phyloP scores from a whole-genome alignment of 106 monocot species.

The Phalaenopsis equestris region DNA sequence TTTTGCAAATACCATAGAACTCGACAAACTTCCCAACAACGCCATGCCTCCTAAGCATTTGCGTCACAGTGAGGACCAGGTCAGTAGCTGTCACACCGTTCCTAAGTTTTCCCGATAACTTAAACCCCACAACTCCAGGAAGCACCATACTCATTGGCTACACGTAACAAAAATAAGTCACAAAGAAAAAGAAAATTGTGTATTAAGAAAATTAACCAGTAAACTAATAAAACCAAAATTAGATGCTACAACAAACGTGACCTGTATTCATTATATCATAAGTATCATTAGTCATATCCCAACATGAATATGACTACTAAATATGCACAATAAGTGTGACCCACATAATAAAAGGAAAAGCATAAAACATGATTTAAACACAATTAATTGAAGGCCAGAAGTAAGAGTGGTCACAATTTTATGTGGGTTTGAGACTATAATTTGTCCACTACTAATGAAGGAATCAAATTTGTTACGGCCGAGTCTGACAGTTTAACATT shows the following conservation, averaged over 20 bases:
- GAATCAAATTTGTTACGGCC: not conserved
- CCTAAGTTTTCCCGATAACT: slow-evolving; percentile 60
- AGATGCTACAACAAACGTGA: not conserved
- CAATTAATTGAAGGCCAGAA: not conserved
- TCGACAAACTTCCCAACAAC: slow-evolving; percentile 95
- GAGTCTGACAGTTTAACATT: too few species aligned
- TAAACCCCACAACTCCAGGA: slow-evolving; percentile 91
- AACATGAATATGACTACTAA: not conserved
- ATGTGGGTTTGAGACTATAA: not conserved
- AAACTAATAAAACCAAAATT: not conserved
- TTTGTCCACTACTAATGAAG: not conserved
- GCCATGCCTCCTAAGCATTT: slow-evolving; percentile 80
- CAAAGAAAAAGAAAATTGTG: not conserved
- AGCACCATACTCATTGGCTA: slow-evolving; percentile 98
- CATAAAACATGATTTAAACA: not conserved
- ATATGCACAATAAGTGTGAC: not conserved
- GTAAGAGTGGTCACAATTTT: not conserved
- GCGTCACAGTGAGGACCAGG: slow-evolving; percentile 81
- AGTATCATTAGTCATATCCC: too few species aligned
- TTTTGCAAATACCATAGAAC: slow-evolving; percentile 62
- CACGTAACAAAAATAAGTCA: slow-evolving; percentile 4
- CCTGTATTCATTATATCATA: not conserved
- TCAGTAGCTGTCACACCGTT: slow-evolving; percentile 90
- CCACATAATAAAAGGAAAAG: not conserved
- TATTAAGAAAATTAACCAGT: not conserved